Evolutionary conservation across 495 filamentous ascomycete genomes (phyloP).

Genomic region (Penicillium psychrofluorescens): DNA sequence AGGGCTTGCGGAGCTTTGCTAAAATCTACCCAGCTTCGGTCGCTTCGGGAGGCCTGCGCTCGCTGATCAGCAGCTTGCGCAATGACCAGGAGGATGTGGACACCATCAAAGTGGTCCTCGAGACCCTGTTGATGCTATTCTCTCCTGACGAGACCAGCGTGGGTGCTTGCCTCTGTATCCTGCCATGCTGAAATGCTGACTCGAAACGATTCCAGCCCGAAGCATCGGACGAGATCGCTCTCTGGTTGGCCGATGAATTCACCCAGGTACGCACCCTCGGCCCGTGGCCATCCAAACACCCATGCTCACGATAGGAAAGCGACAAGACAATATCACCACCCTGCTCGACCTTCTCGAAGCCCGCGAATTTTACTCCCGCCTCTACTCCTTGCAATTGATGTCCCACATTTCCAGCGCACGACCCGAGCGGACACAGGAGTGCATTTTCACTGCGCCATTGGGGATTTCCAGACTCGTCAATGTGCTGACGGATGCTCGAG

Average conservation of each 20-base stretch:
- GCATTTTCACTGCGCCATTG: conserved; percentile 77
- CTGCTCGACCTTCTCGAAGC: conserved; percentile 84
- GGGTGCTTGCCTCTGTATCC: conserved; percentile 17
- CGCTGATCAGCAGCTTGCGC: conserved; percentile 73
- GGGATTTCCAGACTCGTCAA: conserved; percentile 83
- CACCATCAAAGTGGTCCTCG: conserved; percentile 86
- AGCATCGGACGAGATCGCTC: conserved; percentile 91
- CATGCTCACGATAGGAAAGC: conserved; percentile 45
- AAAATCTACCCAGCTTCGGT: conserved; percentile 94
- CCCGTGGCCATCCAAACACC: background rate
- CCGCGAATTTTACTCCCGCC: conserved; percentile 83
- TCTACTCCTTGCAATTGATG: conserved; percentile 89
- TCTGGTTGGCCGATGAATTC: conserved; percentile 97
- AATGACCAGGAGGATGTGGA: conserved; percentile 95
- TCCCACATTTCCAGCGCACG: conserved; percentile 78
- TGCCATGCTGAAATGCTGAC: conserved; percentile 17
- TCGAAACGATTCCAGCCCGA: conserved; percentile 53
- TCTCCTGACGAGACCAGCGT: conserved; percentile 64
- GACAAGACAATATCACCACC: conserved; percentile 94
- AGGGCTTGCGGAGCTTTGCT: conserved; percentile 89
- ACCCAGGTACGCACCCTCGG: conserved; percentile 59
- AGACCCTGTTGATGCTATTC: conserved; percentile 93
- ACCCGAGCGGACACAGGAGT: conserved; percentile 93
- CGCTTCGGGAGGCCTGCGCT: conserved; percentile 82
- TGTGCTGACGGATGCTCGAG: conserved; percentile 74